A percentile compares a stretch with the other conserved stretches of the same genome.
Conservation (phyloP, 768 basidiomycete species). For the Suillus variegatus region DNA sequence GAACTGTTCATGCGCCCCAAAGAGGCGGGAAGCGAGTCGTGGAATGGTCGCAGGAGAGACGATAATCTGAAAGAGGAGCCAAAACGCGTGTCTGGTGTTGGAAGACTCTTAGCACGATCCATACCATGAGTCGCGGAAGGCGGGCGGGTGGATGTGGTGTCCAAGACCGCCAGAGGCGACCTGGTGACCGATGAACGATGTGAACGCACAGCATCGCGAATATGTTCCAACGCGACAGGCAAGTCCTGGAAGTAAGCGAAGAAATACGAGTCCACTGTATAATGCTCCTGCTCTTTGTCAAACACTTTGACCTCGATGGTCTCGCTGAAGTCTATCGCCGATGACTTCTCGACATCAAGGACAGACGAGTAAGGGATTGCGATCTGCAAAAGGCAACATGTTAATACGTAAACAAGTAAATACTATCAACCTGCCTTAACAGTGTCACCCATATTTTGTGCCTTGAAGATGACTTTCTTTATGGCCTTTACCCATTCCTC, state of each 20-base stretch:
- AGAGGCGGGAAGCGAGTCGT: constrained; percentile 49
- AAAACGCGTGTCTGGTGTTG: constrained; percentile 33
- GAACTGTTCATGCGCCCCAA: constrained; percentile 32
- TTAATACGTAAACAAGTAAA: background rate
- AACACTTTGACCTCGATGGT: constrained; percentile 93
- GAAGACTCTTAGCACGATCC: constrained; percentile 44
- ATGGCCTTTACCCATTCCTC: constrained; percentile 98
- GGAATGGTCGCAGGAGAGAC: constrained; percentile 67
- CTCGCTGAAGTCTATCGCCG: constrained; percentile 93
- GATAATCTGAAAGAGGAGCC: constrained; percentile 62
- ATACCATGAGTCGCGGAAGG: constrained; percentile 24
- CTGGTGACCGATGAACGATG: constrained; percentile 39
- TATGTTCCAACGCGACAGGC: constrained; percentile 73
- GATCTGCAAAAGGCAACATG: constrained; percentile 50
- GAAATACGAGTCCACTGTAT: constrained; percentile 85
- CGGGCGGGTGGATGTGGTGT: constrained; percentile 54
- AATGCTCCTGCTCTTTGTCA: constrained; percentile 60
- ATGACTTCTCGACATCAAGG: constrained; percentile 84
- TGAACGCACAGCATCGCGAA: constrained; percentile 71
- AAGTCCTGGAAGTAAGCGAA: constrained; percentile 94
- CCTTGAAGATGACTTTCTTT: constrained; percentile 91
- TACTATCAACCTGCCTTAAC: constrained; percentile 66
- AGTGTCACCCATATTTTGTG: constrained; percentile 94
- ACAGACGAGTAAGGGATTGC: constrained; percentile 92
- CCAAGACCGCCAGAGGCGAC: constrained; percentile 43